Conservation (phyloP, 257 asterid species). For the Leonotis leonurus region DNA sequence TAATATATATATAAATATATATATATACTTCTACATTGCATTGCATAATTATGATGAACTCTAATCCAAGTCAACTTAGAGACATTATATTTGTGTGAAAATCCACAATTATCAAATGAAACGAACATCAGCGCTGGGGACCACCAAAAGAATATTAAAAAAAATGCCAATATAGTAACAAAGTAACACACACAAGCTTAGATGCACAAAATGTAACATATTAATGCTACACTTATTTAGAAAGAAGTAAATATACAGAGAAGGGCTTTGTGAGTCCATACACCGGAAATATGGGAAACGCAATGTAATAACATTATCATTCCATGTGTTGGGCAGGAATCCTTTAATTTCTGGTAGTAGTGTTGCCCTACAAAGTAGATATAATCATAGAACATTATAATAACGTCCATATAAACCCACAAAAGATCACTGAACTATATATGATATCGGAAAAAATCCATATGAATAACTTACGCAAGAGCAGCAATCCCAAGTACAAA, state of each 20-base stretch:
- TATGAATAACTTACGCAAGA: conserved; percentile 71
- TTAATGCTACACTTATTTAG: background rate
- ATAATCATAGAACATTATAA: background rate
- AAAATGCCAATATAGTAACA: background rate
- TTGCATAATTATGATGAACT: background rate
- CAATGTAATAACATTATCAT: conserved; percentile 64
- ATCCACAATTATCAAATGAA: background rate
- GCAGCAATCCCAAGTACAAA: conserved; percentile 89
- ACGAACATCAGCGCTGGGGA: background rate
- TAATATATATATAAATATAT: no score
- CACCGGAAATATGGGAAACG: conserved; percentile 67
- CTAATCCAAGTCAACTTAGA: background rate
- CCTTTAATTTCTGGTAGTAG: conserved; percentile 66
- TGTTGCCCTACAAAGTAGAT: conserved; percentile 66
- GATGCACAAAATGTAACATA: background rate
- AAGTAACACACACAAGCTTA: background rate
- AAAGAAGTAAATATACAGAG: conserved; percentile 14
- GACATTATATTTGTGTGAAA: background rate
- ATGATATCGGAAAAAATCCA: conserved; percentile 19
- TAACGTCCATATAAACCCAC: background rate
- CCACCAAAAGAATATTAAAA: background rate
- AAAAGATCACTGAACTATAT: background rate
- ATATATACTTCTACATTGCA: background rate
- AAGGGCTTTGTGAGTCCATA: conserved; percentile 27
- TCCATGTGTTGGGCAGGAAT: conserved; percentile 77